Evolutionary conservation across 2,329 filamentous ascomycete genomes (phyloP).

Genomic region (Nothophaeocryptopus gaeumannii): DNA sequence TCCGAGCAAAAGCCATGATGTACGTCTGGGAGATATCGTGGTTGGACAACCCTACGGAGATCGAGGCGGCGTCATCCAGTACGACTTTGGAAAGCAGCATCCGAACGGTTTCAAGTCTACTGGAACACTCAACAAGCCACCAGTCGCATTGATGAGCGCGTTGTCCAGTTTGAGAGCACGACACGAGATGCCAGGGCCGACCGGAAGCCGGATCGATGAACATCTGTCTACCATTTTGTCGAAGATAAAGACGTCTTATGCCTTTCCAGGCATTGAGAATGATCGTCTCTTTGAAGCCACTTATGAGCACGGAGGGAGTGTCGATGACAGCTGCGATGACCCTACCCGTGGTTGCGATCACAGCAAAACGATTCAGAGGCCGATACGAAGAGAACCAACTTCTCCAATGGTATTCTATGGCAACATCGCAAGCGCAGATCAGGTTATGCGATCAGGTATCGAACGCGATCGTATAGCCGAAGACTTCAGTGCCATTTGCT

Average conservation of each 20-base stretch:
- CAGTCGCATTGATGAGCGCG: neutral
- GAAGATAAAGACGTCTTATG: neutral
- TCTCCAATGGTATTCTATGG: constrained; percentile 23
- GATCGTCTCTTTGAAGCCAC: neutral
- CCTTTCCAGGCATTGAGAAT: constrained; percentile 2
- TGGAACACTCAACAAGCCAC: neutral
- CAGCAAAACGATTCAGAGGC: neutral
- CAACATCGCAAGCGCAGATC: constrained; percentile 27
- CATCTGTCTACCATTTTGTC: neutral
- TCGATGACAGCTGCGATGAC: neutral
- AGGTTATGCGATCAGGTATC: constrained; percentile 18
- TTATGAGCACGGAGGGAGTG: constrained; percentile 3
- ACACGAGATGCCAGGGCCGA: neutral
- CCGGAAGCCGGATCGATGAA: neutral
- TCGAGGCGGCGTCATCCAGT: constrained; percentile 28
- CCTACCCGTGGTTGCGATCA: neutral
- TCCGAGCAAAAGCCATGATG: constrained; percentile 17
- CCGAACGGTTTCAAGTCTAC: neutral
- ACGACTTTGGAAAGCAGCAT: constrained; percentile 24
- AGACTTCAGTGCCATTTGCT: constrained; percentile 17
- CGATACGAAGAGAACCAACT: neutral
- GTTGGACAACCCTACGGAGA: constrained; percentile 17
- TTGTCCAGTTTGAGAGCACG: neutral
- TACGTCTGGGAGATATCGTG: constrained; percentile 29
- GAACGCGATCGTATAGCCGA: constrained; percentile 6